A percentile compares a stretch with the other conserved stretches of the same genome.
Evolutionary conservation across 1,139 yeast species (phyloP).

Genomic region (Pichia inconspicua): DNA sequence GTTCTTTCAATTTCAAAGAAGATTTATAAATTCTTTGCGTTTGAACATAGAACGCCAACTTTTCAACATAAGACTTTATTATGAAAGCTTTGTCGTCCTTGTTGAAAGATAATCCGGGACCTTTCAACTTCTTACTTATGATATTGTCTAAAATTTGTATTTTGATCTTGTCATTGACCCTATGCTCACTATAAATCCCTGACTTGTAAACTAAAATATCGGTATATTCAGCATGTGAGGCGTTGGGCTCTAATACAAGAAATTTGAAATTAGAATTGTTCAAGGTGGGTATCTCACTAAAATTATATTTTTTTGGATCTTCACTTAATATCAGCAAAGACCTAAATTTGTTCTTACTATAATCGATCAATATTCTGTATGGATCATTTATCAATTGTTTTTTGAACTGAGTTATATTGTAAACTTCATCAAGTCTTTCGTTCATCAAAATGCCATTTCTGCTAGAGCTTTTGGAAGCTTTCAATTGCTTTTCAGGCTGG

Average conservation of each 20-base stretch:
- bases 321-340: conserved; percentile 47
- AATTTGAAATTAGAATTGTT: conserved; percentile 35
- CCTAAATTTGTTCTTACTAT: conserved; percentile 57
- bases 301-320: conserved; percentile 30
- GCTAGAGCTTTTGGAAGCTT: neutral
- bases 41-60: conserved; percentile 52
- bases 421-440: conserved; percentile 44
- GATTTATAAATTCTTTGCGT: conserved; percentile 52
- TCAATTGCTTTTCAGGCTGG: neutral
- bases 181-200: conserved; percentile 50
- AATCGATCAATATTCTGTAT: conserved; percentile 56
- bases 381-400: conserved; percentile 41
- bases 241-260: conserved; percentile 35
- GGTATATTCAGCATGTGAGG: conserved; percentile 39
- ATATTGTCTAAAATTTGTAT: conserved; percentile 31
- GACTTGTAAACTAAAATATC: conserved; percentile 32
- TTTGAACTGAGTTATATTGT: conserved; percentile 41
- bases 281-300: conserved; percentile 26
- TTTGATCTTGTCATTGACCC: conserved; percentile 30
- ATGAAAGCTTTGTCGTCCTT: conserved; percentile 40
- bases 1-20: conserved; percentile 27
- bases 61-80: conserved; percentile 40
- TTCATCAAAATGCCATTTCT: conserved; percentile 16
- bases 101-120: conserved; percentile 21
- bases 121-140: conserved; percentile 22